Evolutionary conservation across 139 green algal species (phyloP).

Genomic region (Medakamo hakoo): DNA sequence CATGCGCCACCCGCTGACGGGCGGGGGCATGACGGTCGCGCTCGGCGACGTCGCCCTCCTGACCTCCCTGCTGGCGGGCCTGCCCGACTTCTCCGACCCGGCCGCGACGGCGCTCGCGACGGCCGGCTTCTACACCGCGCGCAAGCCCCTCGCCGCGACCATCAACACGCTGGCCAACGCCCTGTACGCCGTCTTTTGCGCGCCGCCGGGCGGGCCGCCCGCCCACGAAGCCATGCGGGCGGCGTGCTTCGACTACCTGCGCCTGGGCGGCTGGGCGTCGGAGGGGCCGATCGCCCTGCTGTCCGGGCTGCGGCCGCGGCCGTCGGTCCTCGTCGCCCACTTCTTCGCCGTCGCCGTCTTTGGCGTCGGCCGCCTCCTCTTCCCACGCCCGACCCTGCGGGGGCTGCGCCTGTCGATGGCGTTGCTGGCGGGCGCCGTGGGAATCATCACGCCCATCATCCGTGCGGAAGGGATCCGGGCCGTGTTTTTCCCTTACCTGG

Average conservation of each 20-base stretch:
- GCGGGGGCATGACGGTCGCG: slow-evolving; percentile 81
- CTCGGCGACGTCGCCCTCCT: slow-evolving; percentile 73
- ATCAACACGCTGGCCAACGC: slow-evolving; percentile 98
- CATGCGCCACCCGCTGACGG: slow-evolving; percentile 94
- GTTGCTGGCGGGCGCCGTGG: slow-evolving; percentile 36
- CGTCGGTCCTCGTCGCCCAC: slow-evolving; percentile 77
- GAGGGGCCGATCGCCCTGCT: slow-evolving; percentile 75
- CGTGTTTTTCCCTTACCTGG: slow-evolving; percentile 57
- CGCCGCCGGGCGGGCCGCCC: slow-evolving; percentile 4
- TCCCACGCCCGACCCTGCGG: slow-evolving; percentile 57
- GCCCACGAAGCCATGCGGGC: slow-evolving; percentile 91
- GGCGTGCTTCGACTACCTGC: slow-evolving; percentile 96
- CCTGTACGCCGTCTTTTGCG: slow-evolving; percentile 68
- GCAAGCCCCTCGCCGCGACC: slow-evolving; percentile 82
- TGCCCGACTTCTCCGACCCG: slow-evolving; percentile 21
- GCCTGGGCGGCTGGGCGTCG: slow-evolving; percentile 48
- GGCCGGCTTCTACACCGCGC: slow-evolving; percentile 64
- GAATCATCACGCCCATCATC: slow-evolving; percentile 88
- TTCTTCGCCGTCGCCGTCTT: slow-evolving; percentile 93
- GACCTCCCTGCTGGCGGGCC: slow-evolving; percentile 7
- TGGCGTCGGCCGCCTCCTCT: slow-evolving; percentile 68
- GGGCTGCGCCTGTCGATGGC: slow-evolving; percentile 37
- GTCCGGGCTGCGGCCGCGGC: slow-evolving; percentile 72
- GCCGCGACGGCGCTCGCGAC: slow-evolving; percentile 47
- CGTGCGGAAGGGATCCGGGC: slow-evolving; percentile 36